Base-by-base conservation (phyloP, 108 stramenopile genomes). In the Skeletonema marinoi region DNA sequence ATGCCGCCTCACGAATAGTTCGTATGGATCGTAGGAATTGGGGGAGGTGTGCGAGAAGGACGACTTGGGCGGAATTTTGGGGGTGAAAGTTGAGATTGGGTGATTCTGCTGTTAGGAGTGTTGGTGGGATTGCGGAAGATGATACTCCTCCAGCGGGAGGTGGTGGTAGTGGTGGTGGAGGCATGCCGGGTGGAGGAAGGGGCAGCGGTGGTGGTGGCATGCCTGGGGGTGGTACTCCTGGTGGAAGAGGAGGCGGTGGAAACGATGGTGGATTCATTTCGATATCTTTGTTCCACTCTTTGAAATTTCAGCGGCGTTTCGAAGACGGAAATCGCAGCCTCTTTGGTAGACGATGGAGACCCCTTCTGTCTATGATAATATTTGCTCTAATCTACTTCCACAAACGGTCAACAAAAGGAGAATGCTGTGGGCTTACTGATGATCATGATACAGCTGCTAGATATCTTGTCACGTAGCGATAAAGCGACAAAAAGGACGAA, bases 1-100 rank as follows among this genome's bases (percentile, higher is more conserved):
- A 80, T 29, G 73, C 65, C 6, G 78, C 78, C 46, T 83, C 78
- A 6, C 82, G 82, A 12, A 83, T 41, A 8, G 69, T 75, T 66
- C 78, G 78, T 19, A 79, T 50, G 1, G 39, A 19, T 13, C 82
- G 78, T 0, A 83, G 39, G 19, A 83, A 83, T 6, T 67, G 78
- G 0, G 82, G 82, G 6, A 83, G 44, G 16, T 66, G 59, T 1
- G 68, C 35, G 4, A 83, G 31, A 6, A 83, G 68, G 21, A 81
- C 69, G 54, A 74, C 75, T 60, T 81, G 80, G 33, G 80, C 80
- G 39, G 68, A 54, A 60, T 75, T 83, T 38, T 61, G 71, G 12
- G 58, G 74, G 31, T 65, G 74, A 51, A 58, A 46, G 42, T 79
- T 75, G 21, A 61, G 59, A 29, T 6, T 25, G 51, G 51, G 51